Base-by-base conservation (phyloP, 2,329 filamentous ascomycete species). In the Elsinoe fawcettii region DNA sequence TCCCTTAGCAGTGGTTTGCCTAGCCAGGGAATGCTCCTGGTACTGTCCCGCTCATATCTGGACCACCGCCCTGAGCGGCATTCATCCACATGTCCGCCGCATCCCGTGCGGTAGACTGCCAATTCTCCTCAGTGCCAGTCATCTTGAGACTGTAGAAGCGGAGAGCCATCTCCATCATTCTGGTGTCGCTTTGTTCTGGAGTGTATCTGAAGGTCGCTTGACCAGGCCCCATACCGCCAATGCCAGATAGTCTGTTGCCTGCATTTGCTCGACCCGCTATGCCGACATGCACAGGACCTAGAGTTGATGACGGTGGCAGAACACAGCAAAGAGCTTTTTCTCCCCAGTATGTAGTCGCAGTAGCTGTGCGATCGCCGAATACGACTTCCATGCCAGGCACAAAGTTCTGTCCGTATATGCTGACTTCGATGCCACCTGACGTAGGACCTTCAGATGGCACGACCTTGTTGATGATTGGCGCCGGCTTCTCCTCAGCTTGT, bases 371-470 rank as follows among this genome's bases (percentile, higher is more conserved):
- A 60, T 86, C 82, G 18, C 91, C 91, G 69, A 96, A 96, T 71
- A 90, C 87, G 56, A 96, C 88, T 61, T 91, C 87, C 60, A 95
- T 79, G 1, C 83, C 83, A 71, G 87, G 85, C 62, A 84, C 85
- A 68, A 96, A 95, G 12, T 85, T 83, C 62, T 84, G 87, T 16
- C 91, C 90, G 7, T 95, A 76, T 57, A 93, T 81, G 0, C 88
- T 92, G 2, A 96, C 89, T 69, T 96, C 90, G 55, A 89, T 90
- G 41, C 90, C 90, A 59, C 90, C 90, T 34, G 82, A 83, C 59
- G 85, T 88, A 5, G 90, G 88, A 0, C 90, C 90, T 69, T 95
- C 88, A 27, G 80, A 80, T 0, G 91, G 90, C 34, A 93, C 88
- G 60, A 96, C 79, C 69, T 91, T 92, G 68, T 89, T 85, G 20